Evolutionary conservation across 257 asterid genomes (phyloP).

Genomic region (Solanum okadae): DNA sequence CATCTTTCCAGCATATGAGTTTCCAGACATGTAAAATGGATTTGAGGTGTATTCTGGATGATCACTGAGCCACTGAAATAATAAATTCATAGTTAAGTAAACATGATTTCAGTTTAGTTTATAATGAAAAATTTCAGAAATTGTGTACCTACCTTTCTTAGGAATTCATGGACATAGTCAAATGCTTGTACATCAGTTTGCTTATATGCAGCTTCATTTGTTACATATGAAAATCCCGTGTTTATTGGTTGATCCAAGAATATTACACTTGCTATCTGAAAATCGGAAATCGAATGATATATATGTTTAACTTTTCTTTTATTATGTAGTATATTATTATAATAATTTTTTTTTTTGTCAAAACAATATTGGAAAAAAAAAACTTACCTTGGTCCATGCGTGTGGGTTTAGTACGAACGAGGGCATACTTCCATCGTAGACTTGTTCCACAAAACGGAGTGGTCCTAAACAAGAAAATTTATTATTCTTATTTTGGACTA

Average conservation of each 20-base stretch:
- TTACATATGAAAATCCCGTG: neutral
- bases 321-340: too few relatives aligned
- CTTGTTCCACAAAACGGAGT: neutral
- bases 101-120: neutral
- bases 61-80: conserved; percentile 28
- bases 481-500: too few relatives aligned
- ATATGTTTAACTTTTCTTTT: too few relatives aligned
- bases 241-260: neutral
- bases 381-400: too few relatives aligned
- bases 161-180: neutral
- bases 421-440: too few relatives aligned
- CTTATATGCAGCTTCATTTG: neutral
- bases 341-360: too few relatives aligned
- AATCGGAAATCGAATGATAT: too few relatives aligned
- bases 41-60: conserved; percentile 16
- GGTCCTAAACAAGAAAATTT: too few relatives aligned
- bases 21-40: conserved; percentile 26
- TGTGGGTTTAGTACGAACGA: too few relatives aligned
- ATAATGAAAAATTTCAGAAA: neutral
- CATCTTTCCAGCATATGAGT: conserved; percentile 22
- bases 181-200: neutral
- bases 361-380: too few relatives aligned
- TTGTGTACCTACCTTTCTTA: neutral
- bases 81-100: neutral
- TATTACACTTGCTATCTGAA: neutral